These are phyloP conservation scores for Stemphylium vesicarium DNA, from an alignment of 2,329 filamentous ascomycete genomes.

Conservation along the genomic window DNA sequence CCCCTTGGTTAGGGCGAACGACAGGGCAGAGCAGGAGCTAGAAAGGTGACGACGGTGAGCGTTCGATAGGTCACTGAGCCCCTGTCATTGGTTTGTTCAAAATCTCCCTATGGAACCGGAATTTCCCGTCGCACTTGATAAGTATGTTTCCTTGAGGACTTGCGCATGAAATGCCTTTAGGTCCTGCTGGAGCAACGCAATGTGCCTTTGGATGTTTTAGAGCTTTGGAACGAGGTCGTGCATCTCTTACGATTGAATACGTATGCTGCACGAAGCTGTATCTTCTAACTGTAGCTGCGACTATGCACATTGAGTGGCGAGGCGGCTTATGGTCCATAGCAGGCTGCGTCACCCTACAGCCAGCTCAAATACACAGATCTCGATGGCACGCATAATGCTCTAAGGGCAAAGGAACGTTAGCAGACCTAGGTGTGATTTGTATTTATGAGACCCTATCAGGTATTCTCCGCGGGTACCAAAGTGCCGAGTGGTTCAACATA, in stretches of 20 bases:
- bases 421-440: conserved; percentile 1
- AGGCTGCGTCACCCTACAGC: conserved; percentile 9
- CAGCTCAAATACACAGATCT: conserved; percentile 8
- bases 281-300: background rate
- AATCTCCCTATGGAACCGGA: background rate
- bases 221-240: background rate
- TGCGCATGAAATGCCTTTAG: background rate
- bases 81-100: conserved; percentile 6
- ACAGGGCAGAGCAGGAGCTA: background rate
- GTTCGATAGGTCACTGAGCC: conserved; percentile 6
- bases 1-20: conserved; percentile 3
- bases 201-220: background rate
- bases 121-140: background rate
- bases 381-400: conserved; percentile 6
- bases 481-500: conserved; percentile 3
- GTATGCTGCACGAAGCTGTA: background rate
- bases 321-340: background rate
- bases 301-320: conserved; percentile 6
- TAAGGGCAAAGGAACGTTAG: background rate
- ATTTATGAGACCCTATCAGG: background rate
- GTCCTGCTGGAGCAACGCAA: background rate
- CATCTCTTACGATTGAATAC: background rate
- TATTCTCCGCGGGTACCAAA: background rate
- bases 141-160: background rate
- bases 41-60: background rate